Conservation (phyloP, 306 rosid species). For the Pyrus communis region DNA sequence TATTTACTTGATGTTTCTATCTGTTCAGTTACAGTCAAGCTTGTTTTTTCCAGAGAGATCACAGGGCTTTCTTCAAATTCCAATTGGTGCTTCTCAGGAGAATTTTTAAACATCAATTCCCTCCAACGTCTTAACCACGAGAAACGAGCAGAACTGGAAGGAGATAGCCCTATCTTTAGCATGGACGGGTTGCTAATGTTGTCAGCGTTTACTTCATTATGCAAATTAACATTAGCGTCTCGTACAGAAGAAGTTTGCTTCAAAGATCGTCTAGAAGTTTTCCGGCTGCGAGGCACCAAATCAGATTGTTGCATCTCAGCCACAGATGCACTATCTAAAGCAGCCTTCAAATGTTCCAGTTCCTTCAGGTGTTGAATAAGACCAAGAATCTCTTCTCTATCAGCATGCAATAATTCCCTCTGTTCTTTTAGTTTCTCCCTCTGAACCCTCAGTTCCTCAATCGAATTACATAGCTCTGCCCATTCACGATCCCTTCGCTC, state of each 20-base stretch:
- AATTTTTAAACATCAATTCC: conserved; percentile 56
- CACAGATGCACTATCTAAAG: conserved; percentile 47
- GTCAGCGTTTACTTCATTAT: conserved; percentile 19
- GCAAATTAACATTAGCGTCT: conserved; percentile 22
- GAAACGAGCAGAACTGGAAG: conserved; percentile 47
- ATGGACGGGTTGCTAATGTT: conserved; percentile 28
- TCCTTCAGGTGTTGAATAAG: conserved; percentile 71
- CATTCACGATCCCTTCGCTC: conserved; percentile 78
- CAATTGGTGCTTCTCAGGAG: conserved; percentile 38
- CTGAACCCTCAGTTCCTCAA: conserved; percentile 79
- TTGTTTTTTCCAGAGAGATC: conserved; percentile 20
- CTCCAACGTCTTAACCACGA: conserved; percentile 76
- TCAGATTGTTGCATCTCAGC: conserved; percentile 49
- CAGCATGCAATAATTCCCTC: conserved; percentile 80
- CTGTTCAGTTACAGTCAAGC: conserved; percentile 16
- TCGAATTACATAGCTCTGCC: conserved; percentile 76
- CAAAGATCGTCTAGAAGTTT: conserved; percentile 31
- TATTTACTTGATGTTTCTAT: conserved; percentile 5
- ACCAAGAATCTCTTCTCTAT: conserved; percentile 60
- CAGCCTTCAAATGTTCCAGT: conserved; percentile 56
- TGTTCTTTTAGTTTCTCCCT: conserved; percentile 83
- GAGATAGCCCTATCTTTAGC: conserved; percentile 32
- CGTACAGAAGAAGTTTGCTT: conserved; percentile 31
- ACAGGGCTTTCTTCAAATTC: conserved; percentile 24
- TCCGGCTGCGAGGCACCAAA: conserved; percentile 37